Percentiles rank a stretch among this genome's conserved stretches.
Evolutionary conservation across 345 rosid species (phyloP).

Genomic region (Camelina hispida): DNA sequence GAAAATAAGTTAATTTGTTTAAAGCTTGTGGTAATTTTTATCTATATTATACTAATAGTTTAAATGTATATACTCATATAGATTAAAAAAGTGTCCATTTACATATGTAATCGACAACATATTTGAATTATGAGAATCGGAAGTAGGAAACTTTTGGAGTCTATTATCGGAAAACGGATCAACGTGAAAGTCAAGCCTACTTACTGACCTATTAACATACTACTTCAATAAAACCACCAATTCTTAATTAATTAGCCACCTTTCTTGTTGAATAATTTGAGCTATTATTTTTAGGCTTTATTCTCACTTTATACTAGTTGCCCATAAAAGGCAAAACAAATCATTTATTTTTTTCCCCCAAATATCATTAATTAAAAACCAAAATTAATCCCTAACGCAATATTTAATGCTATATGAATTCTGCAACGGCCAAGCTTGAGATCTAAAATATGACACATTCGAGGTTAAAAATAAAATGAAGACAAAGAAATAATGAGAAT

Average conservation of each 20-base stretch:
- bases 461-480: conserved; percentile 29
- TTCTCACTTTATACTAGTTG: conserved; percentile 23
- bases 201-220: conserved; percentile 27
- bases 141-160: conserved; percentile 32
- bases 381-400: neutral
- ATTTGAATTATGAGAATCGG: conserved; percentile 28
- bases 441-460: conserved; percentile 32
- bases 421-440: conserved; percentile 34
- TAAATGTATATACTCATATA: too few species aligned
- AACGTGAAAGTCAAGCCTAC: conserved; percentile 47
- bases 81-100: neutral
- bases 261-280: conserved; percentile 40
- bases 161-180: conserved; percentile 33
- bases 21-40: neutral
- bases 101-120: neutral
- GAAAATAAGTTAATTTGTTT: neutral
- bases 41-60: too few species aligned
- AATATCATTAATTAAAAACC: neutral
- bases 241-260: conserved; percentile 26
- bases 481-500: conserved; percentile 20
- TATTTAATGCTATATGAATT: conserved; percentile 8
- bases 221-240: neutral
- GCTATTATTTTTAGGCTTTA: conserved; percentile 26
- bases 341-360: neutral
- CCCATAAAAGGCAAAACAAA: conserved; percentile 21